Percentiles rank a stretch among this genome's conserved stretches.
phyloP scores from a whole-genome alignment of 257 asterid genomes.

The Osmanthus fragrans region DNA sequence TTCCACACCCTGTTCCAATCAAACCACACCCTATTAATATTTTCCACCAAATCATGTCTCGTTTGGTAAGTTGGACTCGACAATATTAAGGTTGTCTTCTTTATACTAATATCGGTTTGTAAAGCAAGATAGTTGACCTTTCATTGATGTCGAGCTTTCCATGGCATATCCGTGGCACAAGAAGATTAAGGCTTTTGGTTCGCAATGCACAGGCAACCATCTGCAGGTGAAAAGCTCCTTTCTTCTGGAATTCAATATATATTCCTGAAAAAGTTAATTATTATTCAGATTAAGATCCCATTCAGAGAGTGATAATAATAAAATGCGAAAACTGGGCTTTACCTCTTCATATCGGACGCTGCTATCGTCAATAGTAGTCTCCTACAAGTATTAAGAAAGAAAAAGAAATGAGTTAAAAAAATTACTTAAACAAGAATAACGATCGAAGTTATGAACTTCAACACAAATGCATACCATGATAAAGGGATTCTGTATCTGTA shows the following conservation, averaged over 20 bases:
- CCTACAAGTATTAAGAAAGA: not conserved
- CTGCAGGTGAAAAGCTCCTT: conserved; percentile 70
- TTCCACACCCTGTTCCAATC: conserved; percentile 37
- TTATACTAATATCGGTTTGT: no score
- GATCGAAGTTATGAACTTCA: not conserved
- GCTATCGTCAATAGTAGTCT: conserved; percentile 15
- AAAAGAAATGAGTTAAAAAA: not conserved
- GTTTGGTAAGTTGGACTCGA: not conserved
- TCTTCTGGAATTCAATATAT: conserved; percentile 55
- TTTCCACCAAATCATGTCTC: no score
- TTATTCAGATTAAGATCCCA: no score
- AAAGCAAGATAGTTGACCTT: conserved; percentile 24
- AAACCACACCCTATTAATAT: not conserved
- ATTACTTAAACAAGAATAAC: no score
- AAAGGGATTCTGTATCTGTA: no score
- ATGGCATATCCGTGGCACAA: conserved; percentile 69
- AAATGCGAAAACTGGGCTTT: not conserved
- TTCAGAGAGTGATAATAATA: no score
- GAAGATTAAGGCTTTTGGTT: conserved; percentile 74
- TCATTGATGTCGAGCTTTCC: conserved; percentile 64
- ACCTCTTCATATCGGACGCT: conserved; percentile 60
- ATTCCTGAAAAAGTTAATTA: conserved; percentile 41
- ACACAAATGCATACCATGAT: not conserved
- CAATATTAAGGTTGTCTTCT: not conserved
- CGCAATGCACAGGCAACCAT: conserved; percentile 59